Base-by-base conservation (phyloP, 164 flowering plant genomes). In the Houttuynia cordata region DNA sequence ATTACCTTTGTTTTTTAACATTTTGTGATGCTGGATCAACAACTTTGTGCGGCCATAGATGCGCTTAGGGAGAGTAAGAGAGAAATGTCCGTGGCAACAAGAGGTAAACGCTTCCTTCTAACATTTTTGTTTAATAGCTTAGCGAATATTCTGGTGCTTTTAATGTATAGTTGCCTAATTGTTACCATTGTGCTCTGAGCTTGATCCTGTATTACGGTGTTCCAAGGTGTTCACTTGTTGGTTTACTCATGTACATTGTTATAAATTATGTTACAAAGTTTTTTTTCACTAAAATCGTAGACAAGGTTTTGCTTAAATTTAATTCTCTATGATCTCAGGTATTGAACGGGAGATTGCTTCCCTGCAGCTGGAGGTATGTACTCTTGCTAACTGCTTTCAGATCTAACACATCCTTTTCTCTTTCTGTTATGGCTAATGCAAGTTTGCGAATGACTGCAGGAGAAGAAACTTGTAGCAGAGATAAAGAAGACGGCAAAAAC, bases 401-500 rank as follows among this genome's bases (percentile, higher is more conserved):
- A 23, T 40, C n/a, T 23, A 24, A 10, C 18, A 5, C 39, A 7
- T 45, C 34, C 30, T 51, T 40, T 25, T 8, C 57, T 17, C 60
- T 34, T 61, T 66, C 19, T 15, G n/a, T 57, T 47, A 57, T 37
- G 4, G 55, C 23, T 22, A 10, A 61, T 69, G 59, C 20, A 8
- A 30, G 22, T 37, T 47, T 34, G 17, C 18, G 22, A 8, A 10
- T 52, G 23, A 21, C 73, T 61, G 40, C 77, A 90, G 94, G 95
- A 90, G 73, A 90, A 77, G 75, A 87, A 73, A 70, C 64, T 90
- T 69, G 93, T 90, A 21, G 93, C 95, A 17, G 97, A 90, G 79
- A 90, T 87, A 54, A 90, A 90, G 82, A 80, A 82, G 73, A 87
- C 95, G 19, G 97, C 97, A 10, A 90, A 90, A 71, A 83, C 83